Percentiles rank a stretch among this genome's conserved stretches.
Evolutionary conservation across 1,284 basidiomycete genomes (phyloP).

Genomic region (Phylloporus sp.): DNA sequence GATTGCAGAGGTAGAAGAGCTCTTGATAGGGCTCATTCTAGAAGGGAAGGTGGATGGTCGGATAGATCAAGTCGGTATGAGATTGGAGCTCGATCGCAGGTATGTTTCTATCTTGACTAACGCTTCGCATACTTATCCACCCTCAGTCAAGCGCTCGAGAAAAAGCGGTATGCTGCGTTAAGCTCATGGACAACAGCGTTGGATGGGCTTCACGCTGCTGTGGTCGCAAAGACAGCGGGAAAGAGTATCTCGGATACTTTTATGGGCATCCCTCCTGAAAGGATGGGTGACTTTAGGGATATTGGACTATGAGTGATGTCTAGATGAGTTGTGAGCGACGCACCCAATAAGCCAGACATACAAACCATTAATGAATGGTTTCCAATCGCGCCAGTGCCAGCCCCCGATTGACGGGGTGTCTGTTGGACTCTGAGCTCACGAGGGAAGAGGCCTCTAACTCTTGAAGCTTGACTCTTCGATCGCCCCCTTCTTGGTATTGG

Average conservation of each 20-base stretch:
- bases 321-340: too few species aligned
- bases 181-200: constrained; percentile 84
- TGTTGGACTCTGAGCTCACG: constrained; percentile 77
- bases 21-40: constrained; percentile 92
- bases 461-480: constrained; percentile 79
- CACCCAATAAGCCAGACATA: too few species aligned
- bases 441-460: constrained; percentile 85
- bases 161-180: constrained; percentile 84
- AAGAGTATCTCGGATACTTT: constrained; percentile 42
- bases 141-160: constrained; percentile 80
- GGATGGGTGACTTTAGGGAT: constrained; percentile 41
- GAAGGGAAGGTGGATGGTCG: constrained; percentile 95
- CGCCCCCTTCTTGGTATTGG: constrained; percentile 72
- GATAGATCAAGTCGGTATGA: constrained; percentile 95
- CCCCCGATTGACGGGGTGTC: constrained; percentile 80
- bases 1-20: constrained; percentile 87
- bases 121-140: constrained; percentile 13
- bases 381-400: constrained; percentile 86
- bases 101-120: constrained; percentile 49
- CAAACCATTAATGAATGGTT: too few species aligned
- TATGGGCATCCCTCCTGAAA: constrained; percentile 39
- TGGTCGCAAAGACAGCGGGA: constrained; percentile 75
- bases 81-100: constrained; percentile 90
- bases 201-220: constrained; percentile 72
- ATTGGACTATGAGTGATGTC: constrained; percentile 31